Evolutionary conservation across 805 yeast species (phyloP).

Genomic region (Priceomyces melissophilus): DNA sequence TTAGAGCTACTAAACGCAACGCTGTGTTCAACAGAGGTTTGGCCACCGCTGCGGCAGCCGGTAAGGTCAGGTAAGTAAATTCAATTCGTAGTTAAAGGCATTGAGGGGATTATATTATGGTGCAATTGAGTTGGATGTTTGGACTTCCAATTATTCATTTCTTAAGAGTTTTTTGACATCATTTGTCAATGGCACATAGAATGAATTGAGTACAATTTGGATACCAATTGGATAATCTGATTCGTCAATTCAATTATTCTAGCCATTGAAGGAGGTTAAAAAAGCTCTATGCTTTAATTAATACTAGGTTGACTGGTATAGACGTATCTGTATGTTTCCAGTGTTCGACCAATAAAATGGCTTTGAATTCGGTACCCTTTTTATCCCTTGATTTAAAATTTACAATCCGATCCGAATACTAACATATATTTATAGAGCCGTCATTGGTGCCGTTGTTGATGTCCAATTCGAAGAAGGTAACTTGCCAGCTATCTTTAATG

Average conservation of each 20-base stretch:
- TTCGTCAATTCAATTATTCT: no score
- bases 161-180: no score
- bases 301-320: no score
- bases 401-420: slow-evolving; percentile 19
- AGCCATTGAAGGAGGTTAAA: no score
- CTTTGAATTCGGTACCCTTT: slow-evolving; percentile 10
- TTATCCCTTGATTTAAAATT: background rate
- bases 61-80: slow-evolving; percentile 72
- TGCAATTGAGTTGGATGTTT: no score
- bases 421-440: slow-evolving; percentile 63
- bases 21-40: slow-evolving; percentile 68
- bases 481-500: slow-evolving; percentile 96
- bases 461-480: slow-evolving; percentile 97
- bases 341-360: slow-evolving; percentile 26
- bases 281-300: no score
- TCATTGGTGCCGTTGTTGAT: slow-evolving; percentile 98
- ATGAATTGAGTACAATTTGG: no score
- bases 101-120: no score
- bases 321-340: background rate
- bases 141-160: no score
- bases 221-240: no score
- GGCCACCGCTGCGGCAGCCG: slow-evolving; percentile 72
- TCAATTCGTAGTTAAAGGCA: no score
- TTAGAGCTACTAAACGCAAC: slow-evolving; percentile 85
- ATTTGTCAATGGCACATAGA: no score